A percentile compares a stretch with the other conserved stretches of the same genome.
Evolutionary conservation across 805 yeast genomes (phyloP).

Genomic region (Pichia heedii): DNA sequence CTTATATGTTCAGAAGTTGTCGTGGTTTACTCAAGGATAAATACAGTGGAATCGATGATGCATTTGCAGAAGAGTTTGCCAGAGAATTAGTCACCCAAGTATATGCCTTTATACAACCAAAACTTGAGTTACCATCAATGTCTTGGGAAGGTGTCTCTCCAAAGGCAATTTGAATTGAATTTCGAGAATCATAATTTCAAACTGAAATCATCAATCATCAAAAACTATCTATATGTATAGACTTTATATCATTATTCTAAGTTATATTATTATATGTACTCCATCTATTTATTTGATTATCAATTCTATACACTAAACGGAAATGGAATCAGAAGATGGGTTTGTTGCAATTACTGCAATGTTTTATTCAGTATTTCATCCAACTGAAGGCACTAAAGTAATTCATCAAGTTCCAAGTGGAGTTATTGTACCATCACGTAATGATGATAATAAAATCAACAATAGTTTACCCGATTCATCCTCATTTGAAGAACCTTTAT

Average conservation of each 20-base stretch:
- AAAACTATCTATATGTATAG: too few species aligned
- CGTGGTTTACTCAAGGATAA: constrained; percentile 4
- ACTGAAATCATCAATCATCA: too few species aligned
- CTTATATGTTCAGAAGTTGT: constrained; percentile 8
- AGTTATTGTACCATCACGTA: constrained; percentile 37
- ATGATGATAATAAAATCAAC: constrained; percentile 14
- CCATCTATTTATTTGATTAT: too few species aligned
- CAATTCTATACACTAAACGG: too few species aligned
- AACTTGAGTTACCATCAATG: constrained; percentile 8
- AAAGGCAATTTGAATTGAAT: not conserved
- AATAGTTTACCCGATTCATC: constrained; percentile 23
- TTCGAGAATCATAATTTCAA: too few species aligned
- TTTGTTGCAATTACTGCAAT: constrained; percentile 84
- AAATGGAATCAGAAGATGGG: constrained; percentile 36
- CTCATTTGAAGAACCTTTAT: constrained; percentile 34
- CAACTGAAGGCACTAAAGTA: constrained; percentile 91
- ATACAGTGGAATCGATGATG: constrained; percentile 2
- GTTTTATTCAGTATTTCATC: constrained; percentile 89
- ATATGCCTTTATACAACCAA: constrained; percentile 1
- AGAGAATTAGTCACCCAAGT: constrained; percentile 6
- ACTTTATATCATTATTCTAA: too few species aligned
- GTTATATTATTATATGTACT: too few species aligned
- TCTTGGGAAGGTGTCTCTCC: constrained; percentile 8
- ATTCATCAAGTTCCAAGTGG: constrained; percentile 85
- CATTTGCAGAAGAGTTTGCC: constrained; percentile 6